Conservation (phyloP, 164 flowering plant genomes). For the Santalum album region DNA sequence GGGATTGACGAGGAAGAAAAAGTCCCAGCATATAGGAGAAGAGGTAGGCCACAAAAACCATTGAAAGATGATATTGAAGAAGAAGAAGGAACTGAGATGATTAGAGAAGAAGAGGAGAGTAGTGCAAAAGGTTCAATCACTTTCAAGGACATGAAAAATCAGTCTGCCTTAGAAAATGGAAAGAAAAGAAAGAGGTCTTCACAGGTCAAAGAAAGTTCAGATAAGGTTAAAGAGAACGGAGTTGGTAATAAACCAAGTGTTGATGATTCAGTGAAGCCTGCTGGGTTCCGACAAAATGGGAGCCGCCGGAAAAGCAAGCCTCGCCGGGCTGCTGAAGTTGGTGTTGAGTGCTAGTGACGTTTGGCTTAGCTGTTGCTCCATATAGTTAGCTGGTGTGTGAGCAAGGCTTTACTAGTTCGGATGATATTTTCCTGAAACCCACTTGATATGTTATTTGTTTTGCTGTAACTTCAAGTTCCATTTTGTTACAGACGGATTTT, state of each 20-base stretch:
- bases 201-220: slow-evolving; percentile 36
- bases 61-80: slow-evolving; percentile 47
- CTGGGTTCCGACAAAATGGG: slow-evolving; percentile 60
- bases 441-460: slow-evolving; percentile 7
- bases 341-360: slow-evolving; percentile 62
- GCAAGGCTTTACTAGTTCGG: slow-evolving; percentile 18
- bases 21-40: slow-evolving; percentile 55
- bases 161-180: slow-evolving; percentile 30
- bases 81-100: too few species aligned
- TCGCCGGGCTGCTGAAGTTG: slow-evolving; percentile 78
- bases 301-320: slow-evolving; percentile 77
- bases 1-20: slow-evolving; percentile 72
- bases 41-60: slow-evolving; percentile 74
- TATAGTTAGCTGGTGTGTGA: slow-evolving; percentile 10
- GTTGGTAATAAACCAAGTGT: slow-evolving; percentile 27
- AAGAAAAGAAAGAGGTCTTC: slow-evolving; percentile 46
- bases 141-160: slow-evolving; percentile 28
- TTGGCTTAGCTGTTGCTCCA: slow-evolving; percentile 1
- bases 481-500: slow-evolving; percentile 13
- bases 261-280: slow-evolving; percentile 32
- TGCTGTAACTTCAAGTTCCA: slow-evolving; percentile 4
- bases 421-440: slow-evolving; percentile 11
- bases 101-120: slow-evolving; percentile 41
- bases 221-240: slow-evolving; percentile 43
- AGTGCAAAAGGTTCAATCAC: slow-evolving; percentile 19